These are phyloP conservation scores for Gillenia trifoliata DNA, from an alignment of 306 rosid genomes.

Conservation along the genomic window DNA sequence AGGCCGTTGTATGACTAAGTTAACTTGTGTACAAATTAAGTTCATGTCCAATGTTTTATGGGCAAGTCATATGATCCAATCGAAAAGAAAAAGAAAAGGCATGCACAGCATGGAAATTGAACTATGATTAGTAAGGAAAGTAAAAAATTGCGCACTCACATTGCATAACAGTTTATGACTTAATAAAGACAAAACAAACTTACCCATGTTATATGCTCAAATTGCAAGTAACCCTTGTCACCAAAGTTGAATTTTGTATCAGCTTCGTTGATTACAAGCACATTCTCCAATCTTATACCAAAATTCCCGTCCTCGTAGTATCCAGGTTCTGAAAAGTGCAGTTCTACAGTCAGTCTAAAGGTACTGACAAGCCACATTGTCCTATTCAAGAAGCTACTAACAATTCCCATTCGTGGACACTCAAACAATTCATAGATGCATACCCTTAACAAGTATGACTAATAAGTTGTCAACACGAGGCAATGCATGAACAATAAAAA, in stretches of 20 bases:
- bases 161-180: neutral
- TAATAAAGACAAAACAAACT: neutral
- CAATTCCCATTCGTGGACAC: neutral
- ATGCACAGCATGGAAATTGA: neutral
- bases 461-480: neutral
- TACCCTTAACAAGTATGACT: neutral
- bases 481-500: neutral
- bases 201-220: constrained; percentile 99
- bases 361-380: neutral
- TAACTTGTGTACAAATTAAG: neutral
- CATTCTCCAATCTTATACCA: constrained; percentile 98
- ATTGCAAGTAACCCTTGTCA: constrained; percentile 76
- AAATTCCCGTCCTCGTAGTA: constrained; percentile 90
- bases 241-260: constrained; percentile 81
- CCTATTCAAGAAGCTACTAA: neutral
- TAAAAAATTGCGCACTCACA: neutral
- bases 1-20: neutral
- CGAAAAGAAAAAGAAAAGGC: neutral
- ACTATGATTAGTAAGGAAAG: neutral
- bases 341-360: neutral
- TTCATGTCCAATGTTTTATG: neutral
- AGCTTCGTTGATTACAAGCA: constrained; percentile 79
- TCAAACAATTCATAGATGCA: neutral
- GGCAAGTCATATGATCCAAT: neutral
- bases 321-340: constrained; percentile 75